Evolutionary conservation across 176 grass and related monocot genomes (phyloP).

Genomic region (maize (Zea mays)): Zm-B73-REFERENCE-NAM-5.0 NC_050096.1:207079501-207080000

Average conservation of each 20-base stretch:
- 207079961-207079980: too few species aligned
- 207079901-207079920: not conserved
- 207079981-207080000: too few species aligned
- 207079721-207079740: not conserved
- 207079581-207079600: not conserved
- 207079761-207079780: not conserved
- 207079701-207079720: constrained; percentile 36
- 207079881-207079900: not conserved
- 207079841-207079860: not conserved
- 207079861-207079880: not conserved
- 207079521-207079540: constrained; percentile 56
- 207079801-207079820: not conserved
- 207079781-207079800: not conserved
- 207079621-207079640: not conserved
- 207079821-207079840: not conserved
- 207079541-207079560: constrained; percentile 53
- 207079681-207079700: constrained; percentile 36
- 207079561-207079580: not conserved
- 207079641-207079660: constrained; percentile 15
- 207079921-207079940: not conserved
- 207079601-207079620: not conserved
- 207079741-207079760: not conserved
- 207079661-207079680: constrained; percentile 49
- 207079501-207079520: constrained; percentile 73
- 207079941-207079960: too few species aligned